These are phyloP conservation scores for Isatis tinctoria DNA, from an alignment of 345 rosid genomes.

Conservation along the genomic window DNA sequence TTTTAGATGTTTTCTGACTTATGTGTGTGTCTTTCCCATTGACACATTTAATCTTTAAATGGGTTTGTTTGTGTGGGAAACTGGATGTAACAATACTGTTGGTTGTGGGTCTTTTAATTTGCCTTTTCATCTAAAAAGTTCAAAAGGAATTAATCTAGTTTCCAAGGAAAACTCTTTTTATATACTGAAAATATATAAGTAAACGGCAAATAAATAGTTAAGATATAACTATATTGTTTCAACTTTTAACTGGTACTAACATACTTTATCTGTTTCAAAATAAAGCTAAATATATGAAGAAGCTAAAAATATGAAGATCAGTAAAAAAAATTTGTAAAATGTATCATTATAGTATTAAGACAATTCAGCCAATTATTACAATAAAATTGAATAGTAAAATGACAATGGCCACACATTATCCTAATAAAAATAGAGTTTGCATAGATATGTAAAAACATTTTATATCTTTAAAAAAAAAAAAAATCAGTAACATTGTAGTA, in stretches of 20 bases:
- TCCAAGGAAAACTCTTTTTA: background rate
- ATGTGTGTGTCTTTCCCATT: slow-evolving; percentile 3
- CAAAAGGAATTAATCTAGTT: background rate
- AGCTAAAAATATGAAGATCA: background rate
- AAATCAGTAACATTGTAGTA: no score
- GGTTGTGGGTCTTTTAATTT: slow-evolving; percentile 26
- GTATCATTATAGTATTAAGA: background rate
- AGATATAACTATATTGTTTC: no score
- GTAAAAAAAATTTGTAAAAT: background rate
- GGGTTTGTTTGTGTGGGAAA: slow-evolving; percentile 22
- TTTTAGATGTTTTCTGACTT: no score
- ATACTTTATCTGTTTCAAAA: background rate
- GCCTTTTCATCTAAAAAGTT: background rate
- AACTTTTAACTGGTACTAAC: no score
- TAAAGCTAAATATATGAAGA: background rate
- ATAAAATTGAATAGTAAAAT: background rate
- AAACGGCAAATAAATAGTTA: background rate
- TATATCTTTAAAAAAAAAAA: background rate
- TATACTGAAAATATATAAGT: background rate
- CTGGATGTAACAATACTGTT: slow-evolving; percentile 15
- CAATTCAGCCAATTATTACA: background rate
- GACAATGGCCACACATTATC: background rate
- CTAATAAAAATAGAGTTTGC: background rate
- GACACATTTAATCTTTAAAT: slow-evolving; percentile 3
- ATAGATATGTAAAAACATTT: background rate